Evolutionary conservation across 177 flowering plant genomes (phyloP).

Genomic region (Tripterygium wilfordii): DNA sequence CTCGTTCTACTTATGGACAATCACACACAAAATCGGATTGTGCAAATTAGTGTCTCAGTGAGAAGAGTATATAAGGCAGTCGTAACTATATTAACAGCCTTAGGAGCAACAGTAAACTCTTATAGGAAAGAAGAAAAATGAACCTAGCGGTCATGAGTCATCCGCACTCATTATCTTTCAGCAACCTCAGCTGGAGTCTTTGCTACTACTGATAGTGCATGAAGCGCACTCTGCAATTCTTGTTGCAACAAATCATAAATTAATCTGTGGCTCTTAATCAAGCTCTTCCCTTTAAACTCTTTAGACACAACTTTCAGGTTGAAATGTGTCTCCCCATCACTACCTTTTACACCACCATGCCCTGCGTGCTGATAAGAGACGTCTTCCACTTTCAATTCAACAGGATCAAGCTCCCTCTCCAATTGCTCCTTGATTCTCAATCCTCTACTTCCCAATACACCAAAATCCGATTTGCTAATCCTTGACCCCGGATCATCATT

Average conservation of each 20-base stretch:
- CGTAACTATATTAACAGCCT: too few species aligned
- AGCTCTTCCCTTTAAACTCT: slow-evolving; percentile 82
- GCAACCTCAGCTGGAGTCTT: slow-evolving; percentile 77
- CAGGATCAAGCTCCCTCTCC: slow-evolving; percentile 58
- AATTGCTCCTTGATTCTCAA: slow-evolving; percentile 60
- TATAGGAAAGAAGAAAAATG: not conserved
- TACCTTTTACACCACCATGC: slow-evolving; percentile 67
- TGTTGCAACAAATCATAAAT: slow-evolving; percentile 69
- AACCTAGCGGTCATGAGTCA: not conserved
- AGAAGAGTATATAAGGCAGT: too few species aligned
- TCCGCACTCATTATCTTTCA: slow-evolving; percentile 14
- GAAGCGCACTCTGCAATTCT: slow-evolving; percentile 81
- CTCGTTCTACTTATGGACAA: too few species aligned
- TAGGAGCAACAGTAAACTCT: not conserved
- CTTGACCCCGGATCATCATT: too few species aligned
- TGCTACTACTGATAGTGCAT: slow-evolving; percentile 85
- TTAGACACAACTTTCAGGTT: slow-evolving; percentile 71
- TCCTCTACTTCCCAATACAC: slow-evolving; percentile 52
- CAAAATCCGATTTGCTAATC: slow-evolving; percentile 4
- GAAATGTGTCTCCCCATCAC: slow-evolving; percentile 88
- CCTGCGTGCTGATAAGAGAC: slow-evolving; percentile 91
- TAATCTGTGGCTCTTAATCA: slow-evolving; percentile 85
- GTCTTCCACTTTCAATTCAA: slow-evolving; percentile 68
- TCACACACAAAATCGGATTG: too few species aligned
- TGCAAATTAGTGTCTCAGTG: too few species aligned